Base-by-base conservation (phyloP, 169 alveolate species). In the Cryptosporidium sp. region DNA sequence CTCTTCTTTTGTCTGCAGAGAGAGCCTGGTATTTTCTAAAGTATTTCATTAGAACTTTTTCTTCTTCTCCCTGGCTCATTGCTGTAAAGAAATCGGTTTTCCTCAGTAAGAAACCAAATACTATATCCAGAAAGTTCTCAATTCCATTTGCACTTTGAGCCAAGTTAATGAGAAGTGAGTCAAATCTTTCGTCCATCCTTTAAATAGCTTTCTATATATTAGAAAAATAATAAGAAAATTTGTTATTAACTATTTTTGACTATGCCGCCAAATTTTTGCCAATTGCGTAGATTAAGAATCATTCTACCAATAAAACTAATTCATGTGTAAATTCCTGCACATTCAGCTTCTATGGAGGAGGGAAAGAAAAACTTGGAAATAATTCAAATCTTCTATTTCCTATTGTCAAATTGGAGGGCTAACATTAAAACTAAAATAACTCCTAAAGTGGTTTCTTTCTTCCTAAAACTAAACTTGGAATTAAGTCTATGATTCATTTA, bases 1-100 rank as follows among this genome's bases (percentile, higher is more conserved):
- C 94, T 84, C 48, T 62, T 45, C 91, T 68, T 61, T 85, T 73
- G 43, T 68, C 93, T 45, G 73, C 86, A 92, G 87, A 93, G 14
- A 62, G 61, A 18, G 80, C 70, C 84, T 92, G 87, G 26, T 93
- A 94, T 71, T 93, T 93, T 43, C 93, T 92, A 45, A 95, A 89
- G 43, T 91, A 84, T 18, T 85, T 85, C 69, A 71, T 62, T 52
- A 95, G 94, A 58, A 93, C 73, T 9, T 84, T 84, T 74, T 86
- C 91, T 52, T 94, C 96, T 84, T 92, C 97, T 69, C 84, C 84
- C 67, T 80, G 87, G 65, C 50, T 58, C 93, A 85, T 92, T 84
- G 93, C 95, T 18, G 96, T 71, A 93, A 92, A 97, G 93, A 97
- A 97, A 93, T 97, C 99, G 26, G 99, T 97, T 93, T 97, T 97